These are phyloP conservation scores for Rhododendron ovatum DNA, from an alignment of 148 eudicot genomes.

Conservation along the genomic window DNA sequence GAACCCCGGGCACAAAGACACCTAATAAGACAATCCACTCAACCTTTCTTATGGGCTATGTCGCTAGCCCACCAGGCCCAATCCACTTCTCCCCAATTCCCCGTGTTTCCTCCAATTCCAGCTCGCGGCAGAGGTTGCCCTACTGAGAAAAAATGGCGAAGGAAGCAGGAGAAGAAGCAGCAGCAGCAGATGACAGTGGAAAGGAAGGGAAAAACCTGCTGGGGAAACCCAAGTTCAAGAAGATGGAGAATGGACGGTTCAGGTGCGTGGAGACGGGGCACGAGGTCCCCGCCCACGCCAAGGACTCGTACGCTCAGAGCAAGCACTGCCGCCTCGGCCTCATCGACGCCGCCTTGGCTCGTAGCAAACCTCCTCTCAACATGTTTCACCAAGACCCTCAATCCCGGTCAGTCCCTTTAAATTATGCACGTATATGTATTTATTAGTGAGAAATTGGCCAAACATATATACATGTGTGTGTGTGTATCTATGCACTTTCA, in stretches of 20 bases:
- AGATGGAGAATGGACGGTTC: conserved; percentile 73
- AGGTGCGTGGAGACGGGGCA: conserved; percentile 82
- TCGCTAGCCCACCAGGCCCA: neutral
- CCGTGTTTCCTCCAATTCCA: neutral
- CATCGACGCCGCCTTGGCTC: conserved; percentile 60
- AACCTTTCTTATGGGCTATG: neutral
- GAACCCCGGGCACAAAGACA: too few species aligned
- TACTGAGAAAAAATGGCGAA: conserved; percentile 20
- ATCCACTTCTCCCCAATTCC: neutral
- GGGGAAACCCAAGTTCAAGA: conserved; percentile 62
- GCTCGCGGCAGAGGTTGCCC: neutral
- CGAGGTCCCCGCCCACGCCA: conserved; percentile 61
- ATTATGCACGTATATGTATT: neutral
- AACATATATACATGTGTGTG: too few species aligned
- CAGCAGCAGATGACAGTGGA: conserved; percentile 1
- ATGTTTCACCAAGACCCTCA: conserved; percentile 73
- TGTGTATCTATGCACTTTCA: neutral
- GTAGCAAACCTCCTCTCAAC: conserved; percentile 74
- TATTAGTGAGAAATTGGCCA: neutral
- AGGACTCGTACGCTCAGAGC: conserved; percentile 47
- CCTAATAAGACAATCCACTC: neutral
- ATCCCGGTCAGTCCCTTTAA: conserved; percentile 32
- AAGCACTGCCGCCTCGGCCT: conserved; percentile 91
- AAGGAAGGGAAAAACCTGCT: conserved; percentile 62
- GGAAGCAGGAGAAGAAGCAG: conserved; percentile 14